These are phyloP conservation scores for Dioscorea zingiberensis DNA, from an alignment of 106 monocot species.

Conservation along the genomic window DNA sequence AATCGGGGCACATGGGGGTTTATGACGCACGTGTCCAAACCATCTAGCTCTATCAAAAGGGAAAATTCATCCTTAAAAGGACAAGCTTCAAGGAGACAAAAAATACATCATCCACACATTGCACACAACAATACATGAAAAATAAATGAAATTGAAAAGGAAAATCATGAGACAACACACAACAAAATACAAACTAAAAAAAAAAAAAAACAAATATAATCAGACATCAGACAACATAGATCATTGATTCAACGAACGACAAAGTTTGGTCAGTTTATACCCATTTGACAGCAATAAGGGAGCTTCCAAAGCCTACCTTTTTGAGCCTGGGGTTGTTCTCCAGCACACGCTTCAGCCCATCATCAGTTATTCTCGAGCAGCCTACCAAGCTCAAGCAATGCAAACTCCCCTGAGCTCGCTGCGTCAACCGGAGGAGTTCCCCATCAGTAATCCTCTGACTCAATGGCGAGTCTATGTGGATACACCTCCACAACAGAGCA, in stretches of 20 bases:
- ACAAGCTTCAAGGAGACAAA: no score
- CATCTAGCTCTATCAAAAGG: no score
- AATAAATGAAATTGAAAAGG: no score
- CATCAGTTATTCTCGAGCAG: conserved; percentile 63
- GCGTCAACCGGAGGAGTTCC: conserved; percentile 39
- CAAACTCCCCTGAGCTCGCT: conserved; percentile 50
- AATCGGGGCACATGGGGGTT: no score
- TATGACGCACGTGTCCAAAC: no score
- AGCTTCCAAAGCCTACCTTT: conserved; percentile 37
- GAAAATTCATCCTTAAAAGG: no score
- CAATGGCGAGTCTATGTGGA: conserved; percentile 47
- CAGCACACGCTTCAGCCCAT: conserved; percentile 55
- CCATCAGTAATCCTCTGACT: conserved; percentile 56
- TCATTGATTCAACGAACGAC: not conserved
- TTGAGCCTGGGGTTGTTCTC: conserved; percentile 48
- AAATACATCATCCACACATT: no score
- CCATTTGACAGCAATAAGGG: not conserved
- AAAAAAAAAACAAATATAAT: no score
- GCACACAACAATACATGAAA: no score
- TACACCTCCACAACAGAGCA: conserved; percentile 55
- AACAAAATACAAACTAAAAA: no score
- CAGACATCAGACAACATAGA: not conserved
- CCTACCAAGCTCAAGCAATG: conserved; percentile 55
- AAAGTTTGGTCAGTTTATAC: not conserved
- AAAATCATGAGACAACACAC: no score